Conservation (phyloP, 345 rosid genomes). For the Gossypium herbaceum region DNA sequence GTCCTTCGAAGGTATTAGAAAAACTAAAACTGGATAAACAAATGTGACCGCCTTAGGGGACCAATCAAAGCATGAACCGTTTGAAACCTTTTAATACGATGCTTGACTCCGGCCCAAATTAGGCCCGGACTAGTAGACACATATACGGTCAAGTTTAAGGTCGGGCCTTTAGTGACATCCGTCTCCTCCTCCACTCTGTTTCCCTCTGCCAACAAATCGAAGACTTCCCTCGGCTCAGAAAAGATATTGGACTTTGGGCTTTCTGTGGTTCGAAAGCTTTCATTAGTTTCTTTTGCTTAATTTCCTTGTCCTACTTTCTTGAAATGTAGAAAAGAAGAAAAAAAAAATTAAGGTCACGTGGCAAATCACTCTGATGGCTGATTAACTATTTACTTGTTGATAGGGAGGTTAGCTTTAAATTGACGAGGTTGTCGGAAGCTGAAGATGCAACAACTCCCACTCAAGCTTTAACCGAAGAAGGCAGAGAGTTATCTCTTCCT, state of each 20-base stretch:
- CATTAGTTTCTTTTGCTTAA: too few species aligned
- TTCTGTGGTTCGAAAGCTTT: too few species aligned
- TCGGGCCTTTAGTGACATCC: too few species aligned
- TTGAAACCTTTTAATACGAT: background rate
- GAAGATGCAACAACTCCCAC: background rate
- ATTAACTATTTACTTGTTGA: background rate
- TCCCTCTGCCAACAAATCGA: too few species aligned
- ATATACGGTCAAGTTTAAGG: too few species aligned
- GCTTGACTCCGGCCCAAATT: background rate
- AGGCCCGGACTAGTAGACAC: background rate
- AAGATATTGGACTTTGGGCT: too few species aligned
- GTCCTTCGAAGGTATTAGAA: too few species aligned
- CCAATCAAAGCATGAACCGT: background rate
- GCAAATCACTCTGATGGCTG: background rate
- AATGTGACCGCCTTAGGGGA: background rate
- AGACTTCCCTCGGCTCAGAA: too few species aligned
- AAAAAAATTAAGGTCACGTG: background rate
- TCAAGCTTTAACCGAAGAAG: background rate
- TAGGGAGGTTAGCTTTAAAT: background rate
- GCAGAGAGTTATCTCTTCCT: background rate
- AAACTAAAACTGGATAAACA: background rate
- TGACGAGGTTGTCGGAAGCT: conserved; percentile 10
- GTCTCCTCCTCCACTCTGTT: too few species aligned
- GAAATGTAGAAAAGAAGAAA: too few species aligned
- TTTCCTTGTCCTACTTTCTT: too few species aligned